Evolutionary conservation across 495 filamentous ascomycete genomes (phyloP).

Genomic region (Penicillium nucicola): DNA sequence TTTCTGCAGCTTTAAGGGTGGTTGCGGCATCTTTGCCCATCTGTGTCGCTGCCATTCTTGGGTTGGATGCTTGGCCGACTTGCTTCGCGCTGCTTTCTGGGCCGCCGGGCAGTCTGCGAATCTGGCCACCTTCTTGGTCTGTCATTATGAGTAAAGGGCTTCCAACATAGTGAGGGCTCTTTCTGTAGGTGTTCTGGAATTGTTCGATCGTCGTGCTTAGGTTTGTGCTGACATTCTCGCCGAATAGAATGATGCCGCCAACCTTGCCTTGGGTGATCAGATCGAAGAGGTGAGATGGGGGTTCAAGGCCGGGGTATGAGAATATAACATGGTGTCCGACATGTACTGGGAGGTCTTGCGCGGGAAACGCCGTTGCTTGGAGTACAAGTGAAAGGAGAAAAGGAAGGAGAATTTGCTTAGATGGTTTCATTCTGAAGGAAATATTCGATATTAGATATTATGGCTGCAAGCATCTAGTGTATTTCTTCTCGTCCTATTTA

Average conservation of each 20-base stretch:
- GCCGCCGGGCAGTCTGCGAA: slow-evolving; percentile 30
- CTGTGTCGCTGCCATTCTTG: slow-evolving; percentile 17
- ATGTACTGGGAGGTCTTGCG: slow-evolving; percentile 4
- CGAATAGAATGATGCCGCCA: slow-evolving; percentile 35
- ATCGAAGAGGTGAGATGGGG: slow-evolving; percentile 23
- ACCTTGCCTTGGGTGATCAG: slow-evolving; percentile 29
- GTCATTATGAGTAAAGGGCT: slow-evolving; percentile 34
- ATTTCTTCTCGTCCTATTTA: background rate
- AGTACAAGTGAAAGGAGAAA: background rate
- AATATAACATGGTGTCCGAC: slow-evolving; percentile 34
- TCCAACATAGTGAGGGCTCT: slow-evolving; percentile 19
- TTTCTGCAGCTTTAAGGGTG: slow-evolving; percentile 15
- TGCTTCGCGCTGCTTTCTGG: slow-evolving; percentile 27
- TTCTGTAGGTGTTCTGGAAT: slow-evolving; percentile 25
- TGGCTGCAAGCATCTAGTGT: background rate
- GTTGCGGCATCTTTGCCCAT: slow-evolving; percentile 23
- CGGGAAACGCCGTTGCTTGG: background rate
- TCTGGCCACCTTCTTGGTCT: slow-evolving; percentile 34
- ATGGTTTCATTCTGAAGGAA: slow-evolving; percentile 5
- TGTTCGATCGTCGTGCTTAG: slow-evolving; percentile 16
- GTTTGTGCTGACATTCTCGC: slow-evolving; percentile 27
- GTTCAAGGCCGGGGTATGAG: slow-evolving; percentile 28
- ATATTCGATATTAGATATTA: background rate
- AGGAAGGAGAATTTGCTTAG: background rate
- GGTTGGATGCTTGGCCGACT: slow-evolving; percentile 23